Evolutionary conservation across 2,329 filamentous ascomycete genomes (phyloP).

Genomic region (Penicillium polonicum): DNA sequence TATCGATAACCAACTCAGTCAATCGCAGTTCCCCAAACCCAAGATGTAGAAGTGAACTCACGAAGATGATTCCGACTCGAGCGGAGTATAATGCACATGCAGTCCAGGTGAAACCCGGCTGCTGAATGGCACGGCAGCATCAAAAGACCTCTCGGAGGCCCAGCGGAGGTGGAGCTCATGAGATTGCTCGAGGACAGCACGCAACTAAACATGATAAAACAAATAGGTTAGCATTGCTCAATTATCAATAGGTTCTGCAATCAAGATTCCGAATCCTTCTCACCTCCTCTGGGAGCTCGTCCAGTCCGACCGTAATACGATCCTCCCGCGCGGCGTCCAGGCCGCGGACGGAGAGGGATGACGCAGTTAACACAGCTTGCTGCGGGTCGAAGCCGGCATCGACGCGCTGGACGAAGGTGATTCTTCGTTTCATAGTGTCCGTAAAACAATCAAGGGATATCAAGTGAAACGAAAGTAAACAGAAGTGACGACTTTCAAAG

Average conservation of each 20-base stretch:
- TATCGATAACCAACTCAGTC: constrained; percentile 26
- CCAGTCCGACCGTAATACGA: constrained; percentile 68
- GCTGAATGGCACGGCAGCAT: constrained; percentile 66
- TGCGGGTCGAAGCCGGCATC: constrained; percentile 64
- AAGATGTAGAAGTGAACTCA: constrained; percentile 24
- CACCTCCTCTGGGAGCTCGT: constrained; percentile 71
- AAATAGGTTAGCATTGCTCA: neutral
- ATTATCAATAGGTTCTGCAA: neutral
- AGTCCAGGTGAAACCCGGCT: constrained; percentile 77
- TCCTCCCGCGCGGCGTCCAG: constrained; percentile 74
- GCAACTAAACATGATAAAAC: constrained; percentile 49
- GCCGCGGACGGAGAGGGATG: constrained; percentile 56
- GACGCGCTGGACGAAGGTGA: constrained; percentile 73
- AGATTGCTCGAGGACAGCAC: constrained; percentile 60
- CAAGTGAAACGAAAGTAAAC: neutral
- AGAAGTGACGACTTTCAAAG: neutral
- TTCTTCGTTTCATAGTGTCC: constrained; percentile 45
- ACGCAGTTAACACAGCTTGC: constrained; percentile 57
- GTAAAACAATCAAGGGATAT: neutral
- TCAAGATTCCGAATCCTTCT: neutral
- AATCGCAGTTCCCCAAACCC: neutral
- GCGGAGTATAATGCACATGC: constrained; percentile 73
- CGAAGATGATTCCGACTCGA: constrained; percentile 36
- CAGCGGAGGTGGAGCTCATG: constrained; percentile 78
- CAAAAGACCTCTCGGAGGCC: constrained; percentile 60